These are phyloP conservation scores for Thalassiosira mediterranea DNA, from an alignment of 352 stramenopile species.

Conservation along the genomic window DNA sequence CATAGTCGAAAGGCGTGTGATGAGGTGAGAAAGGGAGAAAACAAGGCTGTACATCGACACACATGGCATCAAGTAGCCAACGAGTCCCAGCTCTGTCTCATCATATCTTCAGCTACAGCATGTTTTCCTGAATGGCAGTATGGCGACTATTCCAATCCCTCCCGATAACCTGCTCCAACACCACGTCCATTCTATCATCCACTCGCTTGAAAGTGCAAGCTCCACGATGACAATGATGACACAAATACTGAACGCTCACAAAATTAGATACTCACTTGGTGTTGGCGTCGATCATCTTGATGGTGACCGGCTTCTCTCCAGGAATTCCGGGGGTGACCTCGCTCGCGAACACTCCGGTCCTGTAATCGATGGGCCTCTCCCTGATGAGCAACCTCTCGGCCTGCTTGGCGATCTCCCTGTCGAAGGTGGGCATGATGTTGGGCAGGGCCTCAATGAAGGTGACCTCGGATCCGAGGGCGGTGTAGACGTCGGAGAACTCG, in stretches of 20 bases:
- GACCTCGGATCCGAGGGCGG: constrained; percentile 84
- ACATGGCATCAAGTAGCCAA: no score
- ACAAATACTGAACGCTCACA: neutral
- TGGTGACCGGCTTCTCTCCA: constrained; percentile 87
- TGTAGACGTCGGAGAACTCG: constrained; percentile 91
- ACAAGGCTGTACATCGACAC: no score
- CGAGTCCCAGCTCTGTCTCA: no score
- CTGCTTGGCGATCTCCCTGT: constrained; percentile 88
- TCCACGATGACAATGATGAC: neutral
- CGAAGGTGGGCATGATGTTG: constrained; percentile 86
- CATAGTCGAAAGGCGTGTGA: no score
- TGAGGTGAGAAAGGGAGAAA: no score
- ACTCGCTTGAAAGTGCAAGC: no score
- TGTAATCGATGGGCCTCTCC: constrained; percentile 84
- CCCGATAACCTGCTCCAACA: no score
- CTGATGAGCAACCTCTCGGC: constrained; percentile 87
- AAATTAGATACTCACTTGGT: constrained; percentile 81
- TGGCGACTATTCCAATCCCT: no score
- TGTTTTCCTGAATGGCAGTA: no score
- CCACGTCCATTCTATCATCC: no score
- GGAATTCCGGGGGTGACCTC: constrained; percentile 87
- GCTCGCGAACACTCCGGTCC: constrained; percentile 86
- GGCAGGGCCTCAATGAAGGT: constrained; percentile 88
- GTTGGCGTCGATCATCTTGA: constrained; percentile 91
- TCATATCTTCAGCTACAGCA: no score